Percentiles rank a stretch among this genome's conserved stretches.
phyloP scores from a whole-genome alignment of 768 basidiomycete genomes.

The Kondoa malvinella region DNA sequence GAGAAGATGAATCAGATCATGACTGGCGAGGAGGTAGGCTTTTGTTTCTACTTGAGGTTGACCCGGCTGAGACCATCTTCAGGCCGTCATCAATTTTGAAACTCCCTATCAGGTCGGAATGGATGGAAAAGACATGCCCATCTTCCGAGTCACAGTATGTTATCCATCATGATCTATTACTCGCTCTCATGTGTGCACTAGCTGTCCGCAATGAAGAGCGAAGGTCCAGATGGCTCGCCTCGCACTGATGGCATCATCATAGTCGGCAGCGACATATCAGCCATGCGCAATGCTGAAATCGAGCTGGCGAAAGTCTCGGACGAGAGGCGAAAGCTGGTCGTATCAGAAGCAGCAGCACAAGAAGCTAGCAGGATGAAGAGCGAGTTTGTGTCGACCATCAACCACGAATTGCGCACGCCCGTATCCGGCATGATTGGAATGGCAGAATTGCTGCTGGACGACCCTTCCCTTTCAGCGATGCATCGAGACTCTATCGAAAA shows the following conservation, averaged over 20 bases:
- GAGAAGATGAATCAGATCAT: slow-evolving; percentile 5
- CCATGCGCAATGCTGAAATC: slow-evolving; percentile 10
- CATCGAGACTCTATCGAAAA: slow-evolving; percentile 14
- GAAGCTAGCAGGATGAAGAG: slow-evolving; percentile 24
- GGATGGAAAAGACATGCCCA: background rate
- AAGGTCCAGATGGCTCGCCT: slow-evolving; percentile 9
- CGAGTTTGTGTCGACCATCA: slow-evolving; percentile 22
- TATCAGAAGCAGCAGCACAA: slow-evolving; percentile 19
- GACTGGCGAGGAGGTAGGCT: slow-evolving; percentile 11
- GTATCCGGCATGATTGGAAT: slow-evolving; percentile 21
- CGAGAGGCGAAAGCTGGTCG: slow-evolving; percentile 14
- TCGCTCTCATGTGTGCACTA: background rate
- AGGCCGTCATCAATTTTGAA: background rate
- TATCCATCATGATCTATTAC: background rate
- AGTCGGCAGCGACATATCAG: slow-evolving; percentile 18
- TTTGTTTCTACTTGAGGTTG: background rate
- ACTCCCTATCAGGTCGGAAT: background rate
- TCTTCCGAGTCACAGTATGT: slow-evolving; percentile 12
- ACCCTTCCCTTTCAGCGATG: background rate
- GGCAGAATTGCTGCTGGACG: slow-evolving; percentile 19
- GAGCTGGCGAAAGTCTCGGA: slow-evolving; percentile 4
- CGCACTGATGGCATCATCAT: slow-evolving; percentile 7
- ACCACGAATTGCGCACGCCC: slow-evolving; percentile 21
- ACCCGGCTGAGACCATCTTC: background rate
- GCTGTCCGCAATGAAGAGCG: background rate